Conservation (phyloP, 169 alveolate genomes). For the Plasmodium cynomolgi region DNA sequence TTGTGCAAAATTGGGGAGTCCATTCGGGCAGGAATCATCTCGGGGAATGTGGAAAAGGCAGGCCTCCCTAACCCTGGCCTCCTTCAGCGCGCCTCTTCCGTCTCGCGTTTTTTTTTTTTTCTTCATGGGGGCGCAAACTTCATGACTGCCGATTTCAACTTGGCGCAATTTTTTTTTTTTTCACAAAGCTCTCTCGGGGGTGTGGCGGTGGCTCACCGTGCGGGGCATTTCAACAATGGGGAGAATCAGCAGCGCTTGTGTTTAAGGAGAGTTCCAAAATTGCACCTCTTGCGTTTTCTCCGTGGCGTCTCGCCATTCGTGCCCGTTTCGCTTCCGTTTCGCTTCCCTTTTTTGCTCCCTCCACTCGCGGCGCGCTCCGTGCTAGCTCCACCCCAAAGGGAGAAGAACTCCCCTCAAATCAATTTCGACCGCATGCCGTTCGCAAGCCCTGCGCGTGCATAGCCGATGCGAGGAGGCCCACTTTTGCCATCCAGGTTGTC, state of each 20-base stretch:
- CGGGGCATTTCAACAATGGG: neutral
- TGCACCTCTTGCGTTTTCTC: neutral
- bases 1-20: neutral
- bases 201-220: neutral
- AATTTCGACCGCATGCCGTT: neutral
- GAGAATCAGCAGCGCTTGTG: neutral
- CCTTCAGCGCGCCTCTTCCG: neutral
- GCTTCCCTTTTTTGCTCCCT: neutral
- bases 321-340: neutral
- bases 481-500: neutral
- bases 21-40: neutral
- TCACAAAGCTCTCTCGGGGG: neutral
- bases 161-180: neutral
- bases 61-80: neutral
- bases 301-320: neutral
- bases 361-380: neutral
- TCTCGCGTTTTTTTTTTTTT: neutral
- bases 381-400: neutral
- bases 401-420: neutral
- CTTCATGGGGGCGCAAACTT: neutral
- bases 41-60: neutral
- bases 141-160: neutral
- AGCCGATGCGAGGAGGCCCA: neutral
- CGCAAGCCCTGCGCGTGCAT: neutral
- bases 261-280: neutral